Base-by-base conservation (phyloP, 2,329 filamentous ascomycete genomes). In the Cryphonectria nitschkei region DNA sequence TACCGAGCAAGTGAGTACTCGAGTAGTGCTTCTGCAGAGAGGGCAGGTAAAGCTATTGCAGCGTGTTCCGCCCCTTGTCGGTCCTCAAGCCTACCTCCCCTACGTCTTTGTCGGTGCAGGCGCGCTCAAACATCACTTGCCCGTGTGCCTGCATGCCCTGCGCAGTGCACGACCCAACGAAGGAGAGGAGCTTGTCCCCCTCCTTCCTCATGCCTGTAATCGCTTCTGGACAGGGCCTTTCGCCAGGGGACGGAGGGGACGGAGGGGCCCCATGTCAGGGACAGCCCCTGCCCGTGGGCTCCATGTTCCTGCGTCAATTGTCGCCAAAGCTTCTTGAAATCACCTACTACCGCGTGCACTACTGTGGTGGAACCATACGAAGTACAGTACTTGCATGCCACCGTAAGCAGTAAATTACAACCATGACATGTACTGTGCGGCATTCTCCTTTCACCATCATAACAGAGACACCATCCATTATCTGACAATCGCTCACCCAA, bases 251-350 rank as follows among this genome's bases (percentile, higher is more conserved):
- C 22, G 16, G n/a, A 61, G 34, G 19, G 61, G 19, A 63, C 22
- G 16, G n/a, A 19, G 16, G 32, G 43, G 2, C 11, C 32, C 34
- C 9, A 26, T 11, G 64, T 9, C 65, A 67, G 52, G 65, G 65
- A 19, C 54, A 2, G 37, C 32, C 65, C 65, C 67, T 68, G 67
- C 34, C 50, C 58, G 7, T 22, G n/a, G 19, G 39, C 67, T 64
- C 67, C 67, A 64, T 37, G 67, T 68, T 68, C 67, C 67, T 68
- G 67, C 67, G 43, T 68, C 43, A 3, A 34, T 52, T 29, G 66
- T 52, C 50, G 19, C 41, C 61, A 13, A 32, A 46, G 14, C 37
- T 50, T 65, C 16, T 46, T 46, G 34, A 46, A 22, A 50, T 50
- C 5, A 50, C 2, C 46, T n/a, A 22, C 46, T n/a, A 50, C 22